These are phyloP conservation scores for Penicillium sp. DNA, from an alignment of 2,329 filamentous ascomycete genomes.

Conservation along the genomic window DNA sequence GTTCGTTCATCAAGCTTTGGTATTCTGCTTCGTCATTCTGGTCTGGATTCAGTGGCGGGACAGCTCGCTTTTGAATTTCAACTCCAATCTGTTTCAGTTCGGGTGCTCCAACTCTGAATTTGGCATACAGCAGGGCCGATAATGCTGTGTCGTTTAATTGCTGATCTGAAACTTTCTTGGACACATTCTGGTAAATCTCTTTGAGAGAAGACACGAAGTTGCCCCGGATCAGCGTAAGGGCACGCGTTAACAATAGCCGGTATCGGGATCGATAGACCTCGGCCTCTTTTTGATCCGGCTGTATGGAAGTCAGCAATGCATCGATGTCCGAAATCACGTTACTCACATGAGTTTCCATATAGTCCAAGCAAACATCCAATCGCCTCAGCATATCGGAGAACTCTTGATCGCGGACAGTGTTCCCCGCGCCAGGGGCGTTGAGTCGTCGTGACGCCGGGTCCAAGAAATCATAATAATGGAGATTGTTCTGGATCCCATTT, in stretches of 20 bases:
- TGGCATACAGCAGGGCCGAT: slow-evolving; percentile 70
- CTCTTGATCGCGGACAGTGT: slow-evolving; percentile 77
- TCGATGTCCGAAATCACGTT: not conserved
- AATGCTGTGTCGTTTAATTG: slow-evolving; percentile 71
- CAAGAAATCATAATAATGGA: slow-evolving; percentile 93
- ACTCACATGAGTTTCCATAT: slow-evolving; percentile 83
- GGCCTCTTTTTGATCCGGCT: slow-evolving; percentile 83
- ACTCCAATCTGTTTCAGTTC: slow-evolving; percentile 67
- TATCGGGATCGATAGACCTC: slow-evolving; percentile 87
- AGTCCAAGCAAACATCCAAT: slow-evolving; percentile 85
- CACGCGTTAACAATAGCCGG: slow-evolving; percentile 72
- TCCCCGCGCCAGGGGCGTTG: slow-evolving; percentile 87
- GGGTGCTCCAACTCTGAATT: slow-evolving; percentile 67
- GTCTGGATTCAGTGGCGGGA: slow-evolving; percentile 60
- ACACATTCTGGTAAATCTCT: slow-evolving; percentile 63
- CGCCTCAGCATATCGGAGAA: slow-evolving; percentile 87
- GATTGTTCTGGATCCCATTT: slow-evolving; percentile 80
- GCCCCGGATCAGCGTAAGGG: slow-evolving; percentile 66
- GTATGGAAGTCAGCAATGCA: slow-evolving; percentile 14
- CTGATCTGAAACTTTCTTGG: slow-evolving; percentile 64
- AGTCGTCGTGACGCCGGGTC: slow-evolving; percentile 86
- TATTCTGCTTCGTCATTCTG: slow-evolving; percentile 63
- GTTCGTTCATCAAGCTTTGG: slow-evolving; percentile 64
- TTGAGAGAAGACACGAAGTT: slow-evolving; percentile 65
- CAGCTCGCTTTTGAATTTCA: slow-evolving; percentile 67